Percentiles rank a stretch among this genome's conserved stretches.
Evolutionary conservation across 371 early-diverging fungal species (phyloP).

Genomic region (Funneliformis caledonium): DNA sequence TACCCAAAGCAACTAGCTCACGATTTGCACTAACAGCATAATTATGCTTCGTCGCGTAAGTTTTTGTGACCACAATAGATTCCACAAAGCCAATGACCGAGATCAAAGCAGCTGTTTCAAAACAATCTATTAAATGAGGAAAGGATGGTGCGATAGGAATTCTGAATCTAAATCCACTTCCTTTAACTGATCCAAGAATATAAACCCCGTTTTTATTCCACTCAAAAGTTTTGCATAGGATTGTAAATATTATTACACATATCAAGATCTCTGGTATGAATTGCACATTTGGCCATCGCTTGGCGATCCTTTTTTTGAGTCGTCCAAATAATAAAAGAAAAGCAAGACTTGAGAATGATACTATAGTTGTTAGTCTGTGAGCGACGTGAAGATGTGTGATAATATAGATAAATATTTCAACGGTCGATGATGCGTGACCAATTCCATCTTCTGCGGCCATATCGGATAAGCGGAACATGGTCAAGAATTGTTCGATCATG

Average conservation of each 20-base stretch:
- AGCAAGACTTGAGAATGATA: conserved; percentile 69
- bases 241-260: conserved; percentile 72
- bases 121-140: conserved; percentile 67
- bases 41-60: conserved; percentile 84
- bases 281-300: conserved; percentile 59
- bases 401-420: conserved; percentile 71
- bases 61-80: conserved; percentile 88
- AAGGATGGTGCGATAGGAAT: conserved; percentile 61
- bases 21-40: conserved; percentile 91
- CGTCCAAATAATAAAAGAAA: conserved; percentile 66
- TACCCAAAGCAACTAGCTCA: conserved; percentile 92
- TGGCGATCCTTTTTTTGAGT: conserved; percentile 60
- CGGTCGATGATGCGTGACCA: conserved; percentile 72
- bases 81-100: conserved; percentile 96
- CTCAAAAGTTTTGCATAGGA: conserved; percentile 62
- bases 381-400: conserved; percentile 55
- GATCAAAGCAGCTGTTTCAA: conserved; percentile 77
- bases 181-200: conserved; percentile 75
- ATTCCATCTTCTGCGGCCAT: conserved; percentile 55
- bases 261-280: conserved; percentile 88
- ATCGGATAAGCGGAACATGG: conserved; percentile 72
- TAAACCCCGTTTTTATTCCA: conserved; percentile 75
- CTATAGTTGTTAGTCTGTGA: conserved; percentile 68
- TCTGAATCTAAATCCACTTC: conserved; percentile 62
- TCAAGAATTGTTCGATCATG: conserved; percentile 81